Base-by-base conservation (phyloP, 2,329 filamentous ascomycete genomes). In the Beauveria australis region DNA sequence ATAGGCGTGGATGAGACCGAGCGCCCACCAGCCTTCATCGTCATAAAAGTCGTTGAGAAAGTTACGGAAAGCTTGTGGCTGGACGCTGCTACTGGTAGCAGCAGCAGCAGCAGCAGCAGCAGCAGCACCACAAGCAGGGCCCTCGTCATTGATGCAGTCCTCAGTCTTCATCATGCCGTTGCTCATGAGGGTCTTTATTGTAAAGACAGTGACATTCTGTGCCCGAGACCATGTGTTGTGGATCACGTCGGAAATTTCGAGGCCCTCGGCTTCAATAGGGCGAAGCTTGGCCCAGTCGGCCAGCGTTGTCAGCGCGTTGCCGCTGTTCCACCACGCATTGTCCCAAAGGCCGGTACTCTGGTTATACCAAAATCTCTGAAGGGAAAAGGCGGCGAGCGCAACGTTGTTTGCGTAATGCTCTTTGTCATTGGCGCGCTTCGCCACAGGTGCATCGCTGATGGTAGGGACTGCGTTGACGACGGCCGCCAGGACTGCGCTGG, bases 281-380 rank as follows among this genome's bases (percentile, higher is more conserved):
- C 73, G 71, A 14, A 77, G 64, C 22, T 63, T 59, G 7, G 76
- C 73, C 67, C 79, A 81, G 68, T 89, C 83, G 53, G 79, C 81
- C 19, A 90, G 71, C 3, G 79, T 79, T 0, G 85, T 88, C 62
- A 91, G 74, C 61, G 79, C 79, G 67, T 89, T 91, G 53, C 82
- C 88, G 57, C 81, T 81, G 68, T 90, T 89, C 88, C 88, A 91
- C 88, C 88, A 91, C 8, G 81, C 79, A 0, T 80, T 80, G 60
- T 83, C 73, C 85, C 85, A 91, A 14, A 89, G 75, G 5, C 88
- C 87, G 1, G 78, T 84, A 5, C 68, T 67, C 3, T 71, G 61
- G 67, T 87, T 80, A 69, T 89, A 89, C 81, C 83, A 89, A 18
- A 71, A 40, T 2, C 22, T 30, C 8, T 60, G 59, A 30, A 60